These are phyloP conservation scores for Tetrastigma voinierianum DNA, from an alignment of 164 flowering plant genomes.

Conservation along the genomic window DNA sequence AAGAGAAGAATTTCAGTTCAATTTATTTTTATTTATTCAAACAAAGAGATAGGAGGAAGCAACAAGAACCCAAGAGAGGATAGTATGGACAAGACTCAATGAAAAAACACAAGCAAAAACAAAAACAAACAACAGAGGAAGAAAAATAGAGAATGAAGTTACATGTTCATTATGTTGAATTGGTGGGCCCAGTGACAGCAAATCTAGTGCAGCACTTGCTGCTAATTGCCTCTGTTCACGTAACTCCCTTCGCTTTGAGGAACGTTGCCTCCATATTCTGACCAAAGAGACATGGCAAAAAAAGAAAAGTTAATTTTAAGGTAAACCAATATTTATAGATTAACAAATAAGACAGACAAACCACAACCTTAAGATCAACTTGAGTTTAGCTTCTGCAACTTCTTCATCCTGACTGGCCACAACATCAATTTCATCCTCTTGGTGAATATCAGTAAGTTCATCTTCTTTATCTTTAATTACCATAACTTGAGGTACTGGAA, in stretches of 20 bases:
- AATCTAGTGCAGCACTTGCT: slow-evolving; percentile 73
- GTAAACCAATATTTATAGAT: slow-evolving; percentile 4
- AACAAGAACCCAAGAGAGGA: no score
- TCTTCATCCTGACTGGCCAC: slow-evolving; percentile 41
- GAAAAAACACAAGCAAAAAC: background rate
- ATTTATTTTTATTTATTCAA: no score
- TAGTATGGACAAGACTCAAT: background rate
- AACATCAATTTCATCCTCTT: slow-evolving; percentile 31
- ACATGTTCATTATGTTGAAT: slow-evolving; percentile 49
- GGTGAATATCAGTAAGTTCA: slow-evolving; percentile 20
- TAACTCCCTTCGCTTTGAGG: slow-evolving; percentile 44
- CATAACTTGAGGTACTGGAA: slow-evolving; percentile 13
- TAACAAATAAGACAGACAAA: slow-evolving; percentile 1
- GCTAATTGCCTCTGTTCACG: slow-evolving; percentile 66
- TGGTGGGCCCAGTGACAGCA: slow-evolving; percentile 71
- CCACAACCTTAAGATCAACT: slow-evolving; percentile 70
- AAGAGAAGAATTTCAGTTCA: no score
- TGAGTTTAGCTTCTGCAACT: slow-evolving; percentile 70
- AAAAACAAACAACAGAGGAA: background rate
- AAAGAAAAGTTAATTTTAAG: background rate
- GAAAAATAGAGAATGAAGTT: slow-evolving; percentile 19
- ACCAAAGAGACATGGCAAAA: slow-evolving; percentile 14
- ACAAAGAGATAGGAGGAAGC: no score
- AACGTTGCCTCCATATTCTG: slow-evolving; percentile 82
- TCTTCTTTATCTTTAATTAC: slow-evolving; percentile 18